phyloP scores from a whole-genome alignment of 345 rosid species.

The Dipteronia dyeriana region DNA sequence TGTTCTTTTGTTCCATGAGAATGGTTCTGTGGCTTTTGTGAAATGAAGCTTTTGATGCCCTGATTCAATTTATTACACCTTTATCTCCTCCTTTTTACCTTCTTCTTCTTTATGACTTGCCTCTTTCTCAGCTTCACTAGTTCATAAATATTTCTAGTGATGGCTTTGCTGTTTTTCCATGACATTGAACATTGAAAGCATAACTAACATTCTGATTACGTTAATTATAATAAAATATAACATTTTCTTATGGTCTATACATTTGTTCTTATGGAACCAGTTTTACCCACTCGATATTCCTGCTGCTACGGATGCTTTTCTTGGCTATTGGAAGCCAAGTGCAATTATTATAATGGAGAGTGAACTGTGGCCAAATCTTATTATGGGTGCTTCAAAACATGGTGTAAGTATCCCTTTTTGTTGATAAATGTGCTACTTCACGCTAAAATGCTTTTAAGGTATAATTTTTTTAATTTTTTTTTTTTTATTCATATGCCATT shows the following conservation, averaged over 20 bases:
- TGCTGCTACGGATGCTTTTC: conserved; percentile 66
- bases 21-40: not conserved
- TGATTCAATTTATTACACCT: not conserved
- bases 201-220: not conserved
- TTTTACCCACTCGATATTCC: conserved; percentile 91
- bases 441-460: conserved; percentile 6
- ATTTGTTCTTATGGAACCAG: conserved; percentile 36
- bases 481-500: not conserved
- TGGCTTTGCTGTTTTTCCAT: not conserved
- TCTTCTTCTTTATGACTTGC: not conserved
- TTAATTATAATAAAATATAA: not conserved
- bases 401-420: conserved; percentile 49
- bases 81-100: not conserved
- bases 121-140: not conserved
- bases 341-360: conserved; percentile 76
- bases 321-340: conserved; percentile 74
- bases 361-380: conserved; percentile 93
- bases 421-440: not conserved
- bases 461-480: too few relatives aligned
- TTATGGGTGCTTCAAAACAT: conserved; percentile 61
- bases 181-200: not conserved
- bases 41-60: not conserved
- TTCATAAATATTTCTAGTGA: not conserved
- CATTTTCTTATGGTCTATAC: conserved; percentile 4
- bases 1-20: not conserved